Percentiles rank a stretch among this genome's conserved stretches.
Evolutionary conservation across 768 basidiomycete species (phyloP).

Genomic region (Lactarius evosmus): DNA sequence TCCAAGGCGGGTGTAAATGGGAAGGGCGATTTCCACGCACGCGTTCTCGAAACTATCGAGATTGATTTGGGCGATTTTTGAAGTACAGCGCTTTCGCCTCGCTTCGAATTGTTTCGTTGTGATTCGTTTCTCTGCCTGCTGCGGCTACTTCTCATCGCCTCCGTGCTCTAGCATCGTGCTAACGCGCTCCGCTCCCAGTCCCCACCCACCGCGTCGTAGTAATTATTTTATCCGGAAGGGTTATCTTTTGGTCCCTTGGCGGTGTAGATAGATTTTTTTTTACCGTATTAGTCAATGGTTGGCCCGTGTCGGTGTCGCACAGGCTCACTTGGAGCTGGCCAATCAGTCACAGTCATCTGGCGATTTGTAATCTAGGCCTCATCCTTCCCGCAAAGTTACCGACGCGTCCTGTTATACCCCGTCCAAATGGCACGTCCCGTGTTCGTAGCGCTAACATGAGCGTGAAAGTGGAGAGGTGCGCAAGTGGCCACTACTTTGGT

Average conservation of each 20-base stretch:
- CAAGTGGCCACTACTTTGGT: not conserved
- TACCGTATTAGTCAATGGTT: conserved; percentile 14
- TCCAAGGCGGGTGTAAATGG: conserved; percentile 32
- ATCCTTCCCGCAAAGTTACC: not conserved
- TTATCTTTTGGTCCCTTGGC: not conserved
- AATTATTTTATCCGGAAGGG: not conserved
- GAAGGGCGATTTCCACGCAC: conserved; percentile 51
- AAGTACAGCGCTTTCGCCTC: not conserved
- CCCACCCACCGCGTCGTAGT: not conserved
- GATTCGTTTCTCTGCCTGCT: conserved; percentile 10
- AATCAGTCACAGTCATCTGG: not conserved
- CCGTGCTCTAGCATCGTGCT: not conserved
- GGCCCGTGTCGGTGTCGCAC: conserved; percentile 10
- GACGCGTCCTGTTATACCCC: not conserved
- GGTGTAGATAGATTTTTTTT: conserved; percentile 16
- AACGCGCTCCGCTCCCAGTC: not conserved
- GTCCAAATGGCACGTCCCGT: not conserved
- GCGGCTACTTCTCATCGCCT: not conserved
- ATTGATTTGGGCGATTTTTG: conserved; percentile 79
- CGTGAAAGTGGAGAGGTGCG: conserved; percentile 20
- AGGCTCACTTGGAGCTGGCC: conserved; percentile 9
- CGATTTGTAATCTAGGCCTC: conserved; percentile 13
- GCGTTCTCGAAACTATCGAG: conserved; percentile 63
- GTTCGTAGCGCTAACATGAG: not conserved
- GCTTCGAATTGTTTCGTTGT: not conserved